These are phyloP conservation scores for Inosperma sp. DNA, from an alignment of 768 basidiomycete species.

Conservation along the genomic window DNA sequence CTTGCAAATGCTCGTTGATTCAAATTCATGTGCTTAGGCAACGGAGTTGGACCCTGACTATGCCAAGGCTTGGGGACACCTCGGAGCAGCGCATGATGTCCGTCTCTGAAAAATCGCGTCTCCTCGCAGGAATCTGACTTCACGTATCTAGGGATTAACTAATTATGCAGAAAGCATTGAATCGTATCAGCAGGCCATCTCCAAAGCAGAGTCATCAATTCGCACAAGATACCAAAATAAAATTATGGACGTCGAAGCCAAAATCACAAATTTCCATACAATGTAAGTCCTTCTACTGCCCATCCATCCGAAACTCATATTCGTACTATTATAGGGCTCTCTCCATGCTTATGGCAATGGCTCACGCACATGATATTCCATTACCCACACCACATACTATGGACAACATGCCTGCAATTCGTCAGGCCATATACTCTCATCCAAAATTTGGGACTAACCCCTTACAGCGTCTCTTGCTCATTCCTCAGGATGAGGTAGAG, in stretches of 20 bases:
- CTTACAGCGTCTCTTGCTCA: no score
- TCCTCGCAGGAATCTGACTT: background rate
- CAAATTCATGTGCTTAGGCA: background rate
- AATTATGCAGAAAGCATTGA: slow-evolving; percentile 6
- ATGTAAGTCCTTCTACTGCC: slow-evolving; percentile 1
- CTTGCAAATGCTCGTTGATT: background rate
- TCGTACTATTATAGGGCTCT: slow-evolving; percentile 1
- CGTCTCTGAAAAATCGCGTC: background rate
- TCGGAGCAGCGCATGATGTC: slow-evolving; percentile 2
- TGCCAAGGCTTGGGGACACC: slow-evolving; percentile 7
- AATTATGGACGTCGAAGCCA: background rate
- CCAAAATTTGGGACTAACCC: slow-evolving; percentile 3
- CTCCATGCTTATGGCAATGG: slow-evolving; percentile 4
- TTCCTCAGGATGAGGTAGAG: no score
- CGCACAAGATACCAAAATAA: background rate
- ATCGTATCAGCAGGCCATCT: background rate
- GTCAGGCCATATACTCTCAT: background rate
- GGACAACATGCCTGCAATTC: slow-evolving; percentile 1
- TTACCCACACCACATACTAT: slow-evolving; percentile 5
- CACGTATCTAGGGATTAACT: background rate
- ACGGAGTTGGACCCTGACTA: slow-evolving; percentile 5
- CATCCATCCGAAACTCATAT: background rate
- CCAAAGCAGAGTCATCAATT: background rate
- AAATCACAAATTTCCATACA: background rate
- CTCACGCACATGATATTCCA: slow-evolving; percentile 5